Evolutionary conservation across 2,329 filamentous ascomycete species (phyloP).

Genomic region (Plectosphaerella cucumerina): DNA sequence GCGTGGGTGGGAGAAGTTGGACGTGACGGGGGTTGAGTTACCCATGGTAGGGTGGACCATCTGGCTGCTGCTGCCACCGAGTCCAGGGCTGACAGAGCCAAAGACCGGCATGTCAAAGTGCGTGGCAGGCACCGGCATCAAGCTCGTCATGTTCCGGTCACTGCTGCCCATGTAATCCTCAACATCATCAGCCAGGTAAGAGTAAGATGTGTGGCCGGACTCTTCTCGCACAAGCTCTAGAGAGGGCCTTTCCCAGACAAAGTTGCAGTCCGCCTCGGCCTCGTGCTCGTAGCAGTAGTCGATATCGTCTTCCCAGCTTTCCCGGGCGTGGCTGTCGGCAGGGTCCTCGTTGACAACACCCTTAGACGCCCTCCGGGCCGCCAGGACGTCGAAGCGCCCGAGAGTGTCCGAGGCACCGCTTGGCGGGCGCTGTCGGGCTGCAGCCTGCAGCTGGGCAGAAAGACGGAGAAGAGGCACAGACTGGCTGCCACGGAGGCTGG

Average conservation of each 20-base stretch:
- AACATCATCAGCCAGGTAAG: no score
- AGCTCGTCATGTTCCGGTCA: constrained; percentile 17
- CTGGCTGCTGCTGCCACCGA: constrained; percentile 16
- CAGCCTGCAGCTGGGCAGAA: constrained; percentile 28
- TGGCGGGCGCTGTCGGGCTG: constrained; percentile 23
- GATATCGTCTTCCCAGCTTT: constrained; percentile 65
- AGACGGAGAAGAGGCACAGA: constrained; percentile 52
- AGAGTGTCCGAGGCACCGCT: constrained; percentile 52
- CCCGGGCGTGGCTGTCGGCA: constrained; percentile 27
- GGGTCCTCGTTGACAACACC: constrained; percentile 18
- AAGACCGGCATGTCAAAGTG: constrained; percentile 41
- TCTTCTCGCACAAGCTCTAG: constrained; percentile 37
- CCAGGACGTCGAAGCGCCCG: constrained; percentile 35
- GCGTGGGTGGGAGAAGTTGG: constrained; percentile 50
- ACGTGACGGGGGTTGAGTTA: constrained; percentile 23
- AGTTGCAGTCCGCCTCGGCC: constrained; percentile 62
- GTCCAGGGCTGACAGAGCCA: constrained; percentile 45
- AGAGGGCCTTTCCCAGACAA: constrained; percentile 59
- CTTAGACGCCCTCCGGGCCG: constrained; percentile 26
- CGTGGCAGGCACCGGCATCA: constrained; percentile 7
- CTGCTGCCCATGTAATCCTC: no score
- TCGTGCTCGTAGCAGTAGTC: constrained; percentile 69
- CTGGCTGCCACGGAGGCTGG: constrained; percentile 50
- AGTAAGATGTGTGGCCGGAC: neutral
- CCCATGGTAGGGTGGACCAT: no score